phyloP scores from a whole-genome alignment of 805 yeast genomes.

The Hanseniaspora meyeri region DNA sequence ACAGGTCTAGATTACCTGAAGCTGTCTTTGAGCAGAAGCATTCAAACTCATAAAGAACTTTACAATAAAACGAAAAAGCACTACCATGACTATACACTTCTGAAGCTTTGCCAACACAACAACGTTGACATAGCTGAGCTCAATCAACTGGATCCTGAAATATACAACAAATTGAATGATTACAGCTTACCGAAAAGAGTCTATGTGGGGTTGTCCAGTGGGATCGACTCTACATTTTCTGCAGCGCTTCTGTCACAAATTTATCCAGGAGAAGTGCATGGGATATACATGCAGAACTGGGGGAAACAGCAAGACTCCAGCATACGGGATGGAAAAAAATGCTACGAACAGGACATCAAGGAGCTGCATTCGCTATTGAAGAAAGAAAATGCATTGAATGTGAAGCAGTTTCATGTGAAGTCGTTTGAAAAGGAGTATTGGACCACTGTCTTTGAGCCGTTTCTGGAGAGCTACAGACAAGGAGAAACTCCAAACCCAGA shows the following conservation, averaged over 20 bases:
- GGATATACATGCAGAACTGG: conserved; percentile 94
- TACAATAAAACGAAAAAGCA: background rate
- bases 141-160: conserved; percentile 30
- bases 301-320: conserved; percentile 9
- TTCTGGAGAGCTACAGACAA: conserved; percentile 55
- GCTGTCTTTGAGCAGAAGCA: background rate
- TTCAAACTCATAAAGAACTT: background rate
- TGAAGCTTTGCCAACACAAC: conserved; percentile 4
- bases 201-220: conserved; percentile 82
- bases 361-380: conserved; percentile 59
- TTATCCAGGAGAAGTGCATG: conserved; percentile 43
- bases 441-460: conserved; percentile 84
- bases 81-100: background rate
- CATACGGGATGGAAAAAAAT: conserved; percentile 23
- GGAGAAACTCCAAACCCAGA: conserved; percentile 95
- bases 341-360: conserved; percentile 81
- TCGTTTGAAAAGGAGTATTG: conserved; percentile 76
- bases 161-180: conserved; percentile 30
- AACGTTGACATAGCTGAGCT: conserved; percentile 16
- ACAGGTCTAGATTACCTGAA: background rate
- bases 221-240: conserved; percentile 87
- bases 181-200: conserved; percentile 33
- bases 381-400: conserved; percentile 45
- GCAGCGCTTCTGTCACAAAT: conserved; percentile 49
- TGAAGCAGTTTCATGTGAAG: conserved; percentile 48